Evolutionary conservation across 495 filamentous ascomycete species (phyloP).

Genomic region (Filosporella fistucella): DNA sequence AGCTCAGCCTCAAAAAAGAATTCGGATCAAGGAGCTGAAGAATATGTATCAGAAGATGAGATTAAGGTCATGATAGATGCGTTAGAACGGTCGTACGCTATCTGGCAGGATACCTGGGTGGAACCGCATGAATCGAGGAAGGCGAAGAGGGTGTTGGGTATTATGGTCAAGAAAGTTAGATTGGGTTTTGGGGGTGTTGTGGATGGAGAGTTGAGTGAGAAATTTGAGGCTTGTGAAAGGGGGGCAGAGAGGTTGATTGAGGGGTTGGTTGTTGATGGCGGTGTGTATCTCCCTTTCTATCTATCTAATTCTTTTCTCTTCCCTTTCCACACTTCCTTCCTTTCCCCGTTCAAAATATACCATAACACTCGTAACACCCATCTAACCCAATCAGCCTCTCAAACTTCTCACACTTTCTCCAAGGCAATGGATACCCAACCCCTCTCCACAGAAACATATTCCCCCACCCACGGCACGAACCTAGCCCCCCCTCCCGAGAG

Average conservation of each 20-base stretch:
- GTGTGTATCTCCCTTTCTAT: too few relatives aligned
- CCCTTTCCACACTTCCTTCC: too few relatives aligned
- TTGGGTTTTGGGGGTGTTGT: too few relatives aligned
- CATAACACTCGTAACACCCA: too few relatives aligned
- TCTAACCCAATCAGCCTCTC: background rate
- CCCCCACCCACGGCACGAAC: background rate
- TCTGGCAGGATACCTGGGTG: constrained; percentile 28
- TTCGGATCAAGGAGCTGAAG: constrained; percentile 19
- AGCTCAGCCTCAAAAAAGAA: too few relatives aligned
- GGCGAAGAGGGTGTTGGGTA: constrained; percentile 32
- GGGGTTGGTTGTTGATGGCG: too few relatives aligned
- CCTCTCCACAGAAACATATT: background rate
- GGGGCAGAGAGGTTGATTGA: too few relatives aligned
- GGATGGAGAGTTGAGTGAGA: too few relatives aligned
- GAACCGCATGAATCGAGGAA: constrained; percentile 31
- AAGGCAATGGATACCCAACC: background rate
- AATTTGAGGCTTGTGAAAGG: too few relatives aligned
- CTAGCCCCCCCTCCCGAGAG: background rate
- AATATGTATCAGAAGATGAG: background rate
- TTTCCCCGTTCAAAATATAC: too few relatives aligned
- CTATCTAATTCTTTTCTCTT: too few relatives aligned
- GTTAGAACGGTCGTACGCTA: constrained; percentile 34
- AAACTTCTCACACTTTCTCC: too few relatives aligned
- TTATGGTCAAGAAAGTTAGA: constrained; percentile 32
- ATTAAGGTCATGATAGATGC: constrained; percentile 26